These are phyloP conservation scores for Sporothrix curviconia DNA, from an alignment of 2,329 filamentous ascomycete species.

Conservation along the genomic window DNA sequence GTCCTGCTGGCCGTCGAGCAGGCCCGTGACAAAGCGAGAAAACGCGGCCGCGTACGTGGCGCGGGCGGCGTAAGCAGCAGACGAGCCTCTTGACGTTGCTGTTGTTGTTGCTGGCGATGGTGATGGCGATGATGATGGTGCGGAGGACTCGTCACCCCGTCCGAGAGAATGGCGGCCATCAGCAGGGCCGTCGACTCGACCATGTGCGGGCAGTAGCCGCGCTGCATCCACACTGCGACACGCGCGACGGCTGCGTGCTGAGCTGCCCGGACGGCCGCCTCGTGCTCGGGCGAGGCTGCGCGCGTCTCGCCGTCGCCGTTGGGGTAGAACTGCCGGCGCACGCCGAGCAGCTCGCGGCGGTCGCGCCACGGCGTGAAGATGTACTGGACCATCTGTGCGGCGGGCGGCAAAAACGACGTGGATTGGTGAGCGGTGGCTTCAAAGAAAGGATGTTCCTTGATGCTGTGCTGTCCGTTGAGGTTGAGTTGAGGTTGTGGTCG, in stretches of 20 bases:
- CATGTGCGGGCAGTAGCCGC: conserved; percentile 69
- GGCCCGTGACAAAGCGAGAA: conserved; percentile 65
- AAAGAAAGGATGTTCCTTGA: too few relatives aligned
- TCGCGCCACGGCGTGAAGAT: conserved; percentile 68
- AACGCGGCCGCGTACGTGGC: conserved; percentile 65
- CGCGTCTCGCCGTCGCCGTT: conserved; percentile 15
- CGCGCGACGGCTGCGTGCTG: conserved; percentile 47
- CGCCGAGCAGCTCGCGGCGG: conserved; percentile 56
- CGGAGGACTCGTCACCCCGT: conserved; percentile 33
- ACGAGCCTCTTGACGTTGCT: too few relatives aligned
- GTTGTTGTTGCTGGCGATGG: background rate
- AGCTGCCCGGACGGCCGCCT: conserved; percentile 22
- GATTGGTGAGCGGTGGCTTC: too few relatives aligned
- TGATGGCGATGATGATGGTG: background rate
- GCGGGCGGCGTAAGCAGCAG: conserved; percentile 22
- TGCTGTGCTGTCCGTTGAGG: too few relatives aligned
- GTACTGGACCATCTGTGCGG: conserved; percentile 58
- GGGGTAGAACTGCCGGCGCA: conserved; percentile 60
- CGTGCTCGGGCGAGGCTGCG: background rate
- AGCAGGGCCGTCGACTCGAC: conserved; percentile 73
- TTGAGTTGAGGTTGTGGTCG: too few relatives aligned
- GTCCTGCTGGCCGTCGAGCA: conserved; percentile 67
- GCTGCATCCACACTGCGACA: conserved; percentile 63
- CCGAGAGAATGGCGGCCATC: conserved; percentile 61
- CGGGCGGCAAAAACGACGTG: background rate